phyloP scores from a whole-genome alignment of 768 basidiomycete species.

The Rhodotorula taiwanensis region DNA sequence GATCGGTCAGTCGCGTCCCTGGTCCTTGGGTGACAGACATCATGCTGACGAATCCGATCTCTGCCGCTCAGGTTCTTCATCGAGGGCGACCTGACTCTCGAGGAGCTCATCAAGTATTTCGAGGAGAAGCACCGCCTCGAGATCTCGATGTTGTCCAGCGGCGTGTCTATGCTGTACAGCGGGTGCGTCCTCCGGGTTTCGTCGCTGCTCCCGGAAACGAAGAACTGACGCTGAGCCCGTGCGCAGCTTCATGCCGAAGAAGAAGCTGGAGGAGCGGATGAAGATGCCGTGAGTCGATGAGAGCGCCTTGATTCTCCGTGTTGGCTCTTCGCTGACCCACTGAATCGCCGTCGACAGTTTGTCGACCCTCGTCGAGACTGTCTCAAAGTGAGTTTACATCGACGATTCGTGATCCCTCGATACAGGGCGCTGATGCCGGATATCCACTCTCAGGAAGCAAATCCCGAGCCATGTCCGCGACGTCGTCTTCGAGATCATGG shows the following conservation, averaged over 20 bases:
- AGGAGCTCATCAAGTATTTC: constrained; percentile 80
- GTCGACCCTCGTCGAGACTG: constrained; percentile 1
- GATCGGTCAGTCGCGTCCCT: not conserved
- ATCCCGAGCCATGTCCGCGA: constrained; percentile 74
- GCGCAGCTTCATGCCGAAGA: constrained; percentile 85
- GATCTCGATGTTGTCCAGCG: constrained; percentile 80
- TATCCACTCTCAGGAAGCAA: constrained; percentile 53
- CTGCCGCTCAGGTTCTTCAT: constrained; percentile 63
- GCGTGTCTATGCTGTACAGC: constrained; percentile 1
- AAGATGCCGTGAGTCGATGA: constrained; percentile 47
- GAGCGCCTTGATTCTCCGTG: not conserved
- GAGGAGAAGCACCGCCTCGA: constrained; percentile 73
- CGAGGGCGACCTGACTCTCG: constrained; percentile 75
- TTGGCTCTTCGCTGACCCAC: not conserved
- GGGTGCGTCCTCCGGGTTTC: not conserved
- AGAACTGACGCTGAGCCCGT: constrained; percentile 94
- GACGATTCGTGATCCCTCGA: not conserved
- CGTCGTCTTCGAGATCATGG: constrained; percentile 89
- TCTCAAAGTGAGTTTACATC: not conserved
- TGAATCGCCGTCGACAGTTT: not conserved
- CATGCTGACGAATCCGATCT: not conserved
- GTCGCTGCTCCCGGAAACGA: not conserved
- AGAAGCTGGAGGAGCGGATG: constrained; percentile 55
- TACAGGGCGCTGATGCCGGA: too few relatives aligned
- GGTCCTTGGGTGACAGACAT: too few relatives aligned